These are phyloP conservation scores for Mortierella sp. DNA, from an alignment of 371 early-diverging fungal species.

Conservation along the genomic window DNA sequence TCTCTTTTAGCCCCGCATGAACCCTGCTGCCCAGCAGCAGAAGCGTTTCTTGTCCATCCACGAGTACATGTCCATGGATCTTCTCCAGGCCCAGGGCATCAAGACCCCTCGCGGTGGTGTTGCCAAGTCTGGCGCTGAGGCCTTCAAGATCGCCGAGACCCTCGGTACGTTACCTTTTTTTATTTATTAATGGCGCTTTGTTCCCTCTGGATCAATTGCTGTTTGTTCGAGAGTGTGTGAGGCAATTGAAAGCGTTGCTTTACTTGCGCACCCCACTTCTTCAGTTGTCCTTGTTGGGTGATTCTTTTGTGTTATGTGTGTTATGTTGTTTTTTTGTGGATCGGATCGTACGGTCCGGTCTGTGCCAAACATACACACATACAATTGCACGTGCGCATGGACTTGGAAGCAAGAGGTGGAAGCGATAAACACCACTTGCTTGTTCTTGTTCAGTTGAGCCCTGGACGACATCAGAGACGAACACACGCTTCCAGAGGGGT, in stretches of 20 bases:
- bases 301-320: background rate
- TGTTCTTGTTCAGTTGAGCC: background rate
- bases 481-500: background rate
- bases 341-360: slow-evolving; percentile 13
- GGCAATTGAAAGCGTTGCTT: background rate
- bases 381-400: slow-evolving; percentile 10
- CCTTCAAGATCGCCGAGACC: slow-evolving; percentile 86
- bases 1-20: slow-evolving; percentile 65
- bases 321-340: background rate
- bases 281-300: background rate
- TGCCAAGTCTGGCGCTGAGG: slow-evolving; percentile 92
- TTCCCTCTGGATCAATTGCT: background rate
- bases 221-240: background rate
- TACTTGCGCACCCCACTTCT: background rate
- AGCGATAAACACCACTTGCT: background rate
- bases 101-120: slow-evolving; percentile 92
- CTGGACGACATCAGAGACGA: background rate
- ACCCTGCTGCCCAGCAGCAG: slow-evolving; percentile 67
- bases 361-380: slow-evolving; percentile 11
- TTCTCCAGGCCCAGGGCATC: slow-evolving; percentile 93
- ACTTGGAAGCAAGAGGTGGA: slow-evolving; percentile 6
- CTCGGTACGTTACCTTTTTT: slow-evolving; percentile 72
- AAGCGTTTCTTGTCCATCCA: slow-evolving; percentile 96
- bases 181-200: background rate
- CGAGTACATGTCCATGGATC: slow-evolving; percentile 95